phyloP scores from a whole-genome alignment of 2,329 filamentous ascomycete species.

The Pyrenochaeta sp. region DNA sequence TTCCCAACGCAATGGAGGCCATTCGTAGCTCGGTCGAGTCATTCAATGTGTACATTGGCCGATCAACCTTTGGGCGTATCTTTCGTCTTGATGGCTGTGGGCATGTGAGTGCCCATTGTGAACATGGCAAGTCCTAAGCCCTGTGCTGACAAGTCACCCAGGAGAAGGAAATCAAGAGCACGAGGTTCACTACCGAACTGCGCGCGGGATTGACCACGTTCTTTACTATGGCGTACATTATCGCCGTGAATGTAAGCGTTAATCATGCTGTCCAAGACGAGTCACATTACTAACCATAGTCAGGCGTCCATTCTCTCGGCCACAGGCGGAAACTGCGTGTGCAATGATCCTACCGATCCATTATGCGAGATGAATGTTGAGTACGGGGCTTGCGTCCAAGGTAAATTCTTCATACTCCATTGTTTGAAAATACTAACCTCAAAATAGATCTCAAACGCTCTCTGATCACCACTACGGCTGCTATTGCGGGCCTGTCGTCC shows the following conservation, averaged over 20 bases:
- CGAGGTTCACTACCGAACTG: conserved; percentile 84
- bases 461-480: conserved; percentile 83
- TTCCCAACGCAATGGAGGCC: conserved; percentile 31
- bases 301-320: conserved; percentile 56
- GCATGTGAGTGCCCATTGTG: conserved; percentile 67
- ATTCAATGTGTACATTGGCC: conserved; percentile 35
- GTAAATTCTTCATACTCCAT: conserved; percentile 17
- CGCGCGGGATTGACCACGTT: conserved; percentile 80
- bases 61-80: conserved; percentile 50
- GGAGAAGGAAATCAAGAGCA: conserved; percentile 75
- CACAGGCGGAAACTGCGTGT: conserved; percentile 79
- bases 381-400: conserved; percentile 67
- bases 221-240: conserved; percentile 57
- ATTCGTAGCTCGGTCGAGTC: conserved; percentile 24
- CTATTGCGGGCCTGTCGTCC: conserved; percentile 77
- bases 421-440: not conserved
- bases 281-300: conserved; percentile 16
- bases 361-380: conserved; percentile 64
- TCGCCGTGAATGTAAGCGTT: conserved; percentile 38
- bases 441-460: conserved; percentile 71
- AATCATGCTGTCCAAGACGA: not conserved
- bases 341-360: conserved; percentile 58
- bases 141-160: conserved; percentile 44
- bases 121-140: not conserved
- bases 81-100: conserved; percentile 85